A percentile compares a stretch with the other conserved stretches of the same genome.
phyloP scores from a whole-genome alignment of 148 eudicot genomes.

The Heliamphora exappendiculata region DNA sequence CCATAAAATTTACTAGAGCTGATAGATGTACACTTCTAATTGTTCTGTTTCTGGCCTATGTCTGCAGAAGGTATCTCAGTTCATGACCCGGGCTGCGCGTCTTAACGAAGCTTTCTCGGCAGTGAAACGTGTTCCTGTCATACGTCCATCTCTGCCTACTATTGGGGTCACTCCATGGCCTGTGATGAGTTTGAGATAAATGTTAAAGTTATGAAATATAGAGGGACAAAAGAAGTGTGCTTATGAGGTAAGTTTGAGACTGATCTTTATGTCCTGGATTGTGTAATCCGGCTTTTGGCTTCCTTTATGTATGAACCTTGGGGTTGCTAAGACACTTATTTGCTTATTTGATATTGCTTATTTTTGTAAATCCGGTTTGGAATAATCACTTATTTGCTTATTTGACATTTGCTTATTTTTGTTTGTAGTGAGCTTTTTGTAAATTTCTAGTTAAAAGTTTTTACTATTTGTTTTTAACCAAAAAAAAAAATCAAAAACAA shows the following conservation, averaged over 20 bases:
- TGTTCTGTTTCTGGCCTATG: neutral
- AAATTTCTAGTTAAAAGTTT: no score
- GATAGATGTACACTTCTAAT: no score
- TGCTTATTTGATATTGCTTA: no score
- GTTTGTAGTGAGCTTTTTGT: no score
- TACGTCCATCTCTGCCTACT: conserved; percentile 73
- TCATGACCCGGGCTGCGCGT: conserved; percentile 75
- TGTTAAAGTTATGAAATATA: conserved; percentile 1
- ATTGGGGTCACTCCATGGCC: conserved; percentile 77
- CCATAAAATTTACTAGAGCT: no score
- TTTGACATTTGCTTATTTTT: no score
- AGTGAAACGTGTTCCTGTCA: conserved; percentile 73
- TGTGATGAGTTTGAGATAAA: conserved; percentile 60
- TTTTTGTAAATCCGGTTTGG: no score
- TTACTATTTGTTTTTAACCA: no score
- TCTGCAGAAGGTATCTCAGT: conserved; percentile 83
- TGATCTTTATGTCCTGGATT: neutral
- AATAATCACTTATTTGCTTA: no score
- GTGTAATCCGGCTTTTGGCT: conserved; percentile 8
- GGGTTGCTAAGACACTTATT: neutral
- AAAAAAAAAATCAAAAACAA: no score
- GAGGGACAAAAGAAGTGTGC: neutral
- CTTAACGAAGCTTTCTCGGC: conserved; percentile 90
- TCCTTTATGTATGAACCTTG: conserved; percentile 11
- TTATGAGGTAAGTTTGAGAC: neutral